A percentile compares a stretch with the other conserved stretches of the same genome.
Evolutionary conservation across 192 early-diverging fungal genomes (phyloP).

Genomic region (Tieghemiomyces parasiticus): DNA sequence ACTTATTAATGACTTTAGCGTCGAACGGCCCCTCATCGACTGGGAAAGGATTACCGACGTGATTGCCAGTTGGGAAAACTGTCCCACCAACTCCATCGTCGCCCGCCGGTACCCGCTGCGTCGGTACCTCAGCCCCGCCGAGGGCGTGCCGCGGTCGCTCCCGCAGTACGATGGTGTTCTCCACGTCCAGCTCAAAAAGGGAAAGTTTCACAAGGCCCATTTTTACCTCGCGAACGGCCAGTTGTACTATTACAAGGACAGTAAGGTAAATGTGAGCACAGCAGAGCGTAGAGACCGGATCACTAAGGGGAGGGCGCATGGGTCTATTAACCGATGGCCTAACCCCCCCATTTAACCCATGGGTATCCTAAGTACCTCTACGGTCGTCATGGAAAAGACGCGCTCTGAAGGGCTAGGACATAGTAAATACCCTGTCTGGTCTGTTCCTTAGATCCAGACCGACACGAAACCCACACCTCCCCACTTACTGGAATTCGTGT

Average conservation of each 20-base stretch:
- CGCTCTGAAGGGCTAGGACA: too few relatives aligned
- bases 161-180: neutral
- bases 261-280: constrained; percentile 2
- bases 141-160: neutral
- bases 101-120: constrained; percentile 5
- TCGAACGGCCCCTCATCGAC: constrained; percentile 80
- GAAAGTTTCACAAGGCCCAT: constrained; percentile 8
- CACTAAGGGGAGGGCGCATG: too few relatives aligned
- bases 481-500: too few relatives aligned
- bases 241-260: constrained; percentile 11
- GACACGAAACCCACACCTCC: too few relatives aligned
- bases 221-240: neutral
- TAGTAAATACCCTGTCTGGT: too few relatives aligned
- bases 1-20: constrained; percentile 63
- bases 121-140: neutral
- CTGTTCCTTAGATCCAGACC: too few relatives aligned
- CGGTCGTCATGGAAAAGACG: too few relatives aligned
- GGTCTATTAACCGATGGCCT: too few relatives aligned
- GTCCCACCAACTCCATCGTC: constrained; percentile 58
- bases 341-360: too few relatives aligned
- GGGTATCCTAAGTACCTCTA: too few relatives aligned
- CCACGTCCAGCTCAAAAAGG: constrained; percentile 8
- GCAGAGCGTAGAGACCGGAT: too few relatives aligned
- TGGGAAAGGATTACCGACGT: constrained; percentile 80
- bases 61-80: constrained; percentile 67